Base-by-base conservation (phyloP, 257 asterid genomes). In the Apocynum venetum region DNA sequence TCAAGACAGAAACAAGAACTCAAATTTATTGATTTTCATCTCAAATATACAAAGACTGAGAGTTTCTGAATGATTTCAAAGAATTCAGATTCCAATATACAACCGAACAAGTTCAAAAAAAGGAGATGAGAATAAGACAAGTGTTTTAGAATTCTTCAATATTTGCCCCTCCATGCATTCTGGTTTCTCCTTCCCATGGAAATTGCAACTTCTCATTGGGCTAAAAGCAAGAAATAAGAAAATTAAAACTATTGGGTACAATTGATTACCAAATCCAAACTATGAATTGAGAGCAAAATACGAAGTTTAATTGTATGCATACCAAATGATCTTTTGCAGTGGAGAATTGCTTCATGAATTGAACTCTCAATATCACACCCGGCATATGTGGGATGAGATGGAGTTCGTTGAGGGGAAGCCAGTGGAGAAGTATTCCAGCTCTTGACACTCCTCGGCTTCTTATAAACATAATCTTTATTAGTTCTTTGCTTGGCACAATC, bases 321-420 rank as follows among this genome's bases (percentile, higher is more conserved):
- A 75, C 86, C 88, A 75, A 78, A 75, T 75, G 88, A 85, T 75
- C 83, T 75, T 49, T 85, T 85, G 77, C 88, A 85, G 59, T 82
- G 84, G 25, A 85, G 82, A 82, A 85, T 80, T 44, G 88, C 88
- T 49, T 85, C 88, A 67, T 69, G 75, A 72, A 85, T 80, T 8
- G 85, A 79, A n/a, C 76, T 77, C 56, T 84, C 84, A 75, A 38
- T 53, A 73, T 80, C 82, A 74, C 19, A 44, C 59, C 57, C 56
- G 56, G 19, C 79, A 11, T 4, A 25, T 25, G 31, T 25, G 31
- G 31, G 31, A 25, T 25, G 31, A 25, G 31, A 25, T 25, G 31
- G 31, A 25, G 31, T 25, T 25, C 31, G 31, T 25, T 60, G 48
- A 0, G 87, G 81, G 2, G 82, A 78, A 48, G 75, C 61, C 72